A percentile compares a stretch with the other conserved stretches of the same genome.
Conservation (phyloP, 345 rosid species). For the Raphanus sativus region DNA sequence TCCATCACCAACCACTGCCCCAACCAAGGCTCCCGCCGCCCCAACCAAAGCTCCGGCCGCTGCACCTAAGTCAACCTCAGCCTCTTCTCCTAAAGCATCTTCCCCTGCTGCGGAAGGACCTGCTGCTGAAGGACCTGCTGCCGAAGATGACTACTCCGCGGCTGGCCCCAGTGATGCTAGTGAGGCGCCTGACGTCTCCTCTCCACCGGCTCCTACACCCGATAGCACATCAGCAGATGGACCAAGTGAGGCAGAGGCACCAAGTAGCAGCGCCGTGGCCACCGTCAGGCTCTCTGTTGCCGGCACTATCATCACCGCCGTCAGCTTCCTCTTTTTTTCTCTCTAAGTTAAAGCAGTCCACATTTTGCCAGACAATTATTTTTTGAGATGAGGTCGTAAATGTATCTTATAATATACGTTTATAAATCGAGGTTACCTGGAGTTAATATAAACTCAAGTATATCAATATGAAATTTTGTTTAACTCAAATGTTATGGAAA, state of each 20-base stretch:
- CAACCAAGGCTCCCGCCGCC: conserved; percentile 29
- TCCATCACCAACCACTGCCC: conserved; percentile 27
- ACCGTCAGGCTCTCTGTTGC: conserved; percentile 10
- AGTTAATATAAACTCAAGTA: not conserved
- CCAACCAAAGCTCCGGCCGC: conserved; percentile 29
- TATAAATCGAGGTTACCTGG: not conserved
- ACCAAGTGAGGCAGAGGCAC: conserved; percentile 23
- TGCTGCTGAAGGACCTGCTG: conserved; percentile 16
- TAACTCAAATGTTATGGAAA: not conserved
- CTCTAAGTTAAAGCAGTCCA: not conserved
- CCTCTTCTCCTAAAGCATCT: conserved; percentile 21
- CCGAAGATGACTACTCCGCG: conserved; percentile 30
- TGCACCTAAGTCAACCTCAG: conserved; percentile 27
- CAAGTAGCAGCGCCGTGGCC: not conserved
- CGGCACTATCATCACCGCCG: not conserved
- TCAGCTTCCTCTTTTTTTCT: conserved; percentile 10
- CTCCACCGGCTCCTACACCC: conserved; percentile 30
- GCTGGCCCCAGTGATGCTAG: conserved; percentile 21
- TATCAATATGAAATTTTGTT: not conserved
- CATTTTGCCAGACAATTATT: not conserved
- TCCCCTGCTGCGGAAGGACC: conserved; percentile 8
- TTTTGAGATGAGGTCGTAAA: not conserved
- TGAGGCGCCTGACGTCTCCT: conserved; percentile 9
- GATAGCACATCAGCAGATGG: not conserved
- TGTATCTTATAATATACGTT: not conserved